Evolutionary conservation across 2,329 filamentous ascomycete species (phyloP).

Genomic region (Fusarium hostae): DNA sequence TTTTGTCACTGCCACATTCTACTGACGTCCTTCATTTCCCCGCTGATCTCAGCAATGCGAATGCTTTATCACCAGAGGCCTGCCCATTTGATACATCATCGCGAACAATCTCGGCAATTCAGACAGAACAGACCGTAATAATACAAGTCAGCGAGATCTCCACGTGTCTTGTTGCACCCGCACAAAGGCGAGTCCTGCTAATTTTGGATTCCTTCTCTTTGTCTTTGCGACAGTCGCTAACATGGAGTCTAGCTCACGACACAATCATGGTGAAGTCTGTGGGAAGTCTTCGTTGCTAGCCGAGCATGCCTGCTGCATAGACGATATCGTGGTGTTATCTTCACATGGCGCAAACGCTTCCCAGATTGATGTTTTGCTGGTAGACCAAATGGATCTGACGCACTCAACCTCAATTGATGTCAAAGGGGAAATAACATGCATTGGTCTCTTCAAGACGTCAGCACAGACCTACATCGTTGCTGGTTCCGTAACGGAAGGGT

Average conservation of each 20-base stretch:
- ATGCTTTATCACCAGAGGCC: slow-evolving; percentile 54
- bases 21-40: slow-evolving; percentile 62
- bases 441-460: slow-evolving; percentile 50
- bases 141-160: slow-evolving; percentile 66
- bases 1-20: slow-evolving; percentile 62
- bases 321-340: slow-evolving; percentile 56
- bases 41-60: slow-evolving; percentile 58
- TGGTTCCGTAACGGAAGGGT: slow-evolving; percentile 49
- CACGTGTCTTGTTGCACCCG: slow-evolving; percentile 53
- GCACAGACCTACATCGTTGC: slow-evolving; percentile 47
- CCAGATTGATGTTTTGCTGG: slow-evolving; percentile 53
- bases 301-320: slow-evolving; percentile 56
- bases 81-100: slow-evolving; percentile 63
- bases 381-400: slow-evolving; percentile 50
- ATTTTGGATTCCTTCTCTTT: not conserved
- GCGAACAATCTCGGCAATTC: slow-evolving; percentile 61
- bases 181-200: slow-evolving; percentile 44
- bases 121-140: slow-evolving; percentile 51
- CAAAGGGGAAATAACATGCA: slow-evolving; percentile 61
- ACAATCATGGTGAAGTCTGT: slow-evolving; percentile 49
- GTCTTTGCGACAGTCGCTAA: slow-evolving; percentile 24
- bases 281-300: slow-evolving; percentile 45
- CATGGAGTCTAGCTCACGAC: slow-evolving; percentile 42
- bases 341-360: slow-evolving; percentile 52
- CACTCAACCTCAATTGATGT: slow-evolving; percentile 49